A percentile compares a stretch with the other conserved stretches of the same genome.
These are phyloP conservation scores for Blastobotrys apis DNA, from an alignment of 1,139 yeast genomes.

Conservation along the genomic window DNA sequence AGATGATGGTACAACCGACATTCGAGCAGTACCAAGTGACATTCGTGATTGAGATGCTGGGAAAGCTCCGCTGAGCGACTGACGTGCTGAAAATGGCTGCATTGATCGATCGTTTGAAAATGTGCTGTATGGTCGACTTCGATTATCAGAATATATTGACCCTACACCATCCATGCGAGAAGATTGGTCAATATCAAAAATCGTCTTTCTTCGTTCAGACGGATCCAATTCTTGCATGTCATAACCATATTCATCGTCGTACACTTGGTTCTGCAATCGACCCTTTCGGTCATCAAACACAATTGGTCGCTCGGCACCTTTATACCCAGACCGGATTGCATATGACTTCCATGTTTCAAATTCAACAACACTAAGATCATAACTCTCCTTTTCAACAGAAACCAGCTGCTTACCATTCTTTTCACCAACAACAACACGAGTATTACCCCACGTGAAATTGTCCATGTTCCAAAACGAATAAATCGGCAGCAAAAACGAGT, in stretches of 20 bases:
- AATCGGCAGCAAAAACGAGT: constrained; percentile 39
- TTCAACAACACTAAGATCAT: constrained; percentile 33
- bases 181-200: constrained; percentile 15
- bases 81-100: not conserved
- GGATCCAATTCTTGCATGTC: constrained; percentile 30
- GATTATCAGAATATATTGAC: constrained; percentile 17
- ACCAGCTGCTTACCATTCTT: constrained; percentile 37
- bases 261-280: constrained; percentile 22
- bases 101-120: constrained; percentile 16
- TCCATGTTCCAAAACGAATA: constrained; percentile 45
- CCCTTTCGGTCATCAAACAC: constrained; percentile 32
- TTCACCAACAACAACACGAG: constrained; percentile 41
- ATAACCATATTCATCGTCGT: constrained; percentile 23
- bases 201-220: constrained; percentile 12
- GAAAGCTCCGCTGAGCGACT: not conserved
- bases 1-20: not conserved
- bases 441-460: constrained; percentile 43
- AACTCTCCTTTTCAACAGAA: constrained; percentile 32
- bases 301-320: constrained; percentile 37
- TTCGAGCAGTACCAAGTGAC: constrained; percentile 19
- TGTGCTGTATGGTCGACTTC: constrained; percentile 24
- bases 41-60: constrained; percentile 18
- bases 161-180: constrained; percentile 12
- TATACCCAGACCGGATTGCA: constrained; percentile 35
- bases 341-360: constrained; percentile 37